Conservation (phyloP, 177 flowering plant genomes). For the Vitis hybrid region DNA sequence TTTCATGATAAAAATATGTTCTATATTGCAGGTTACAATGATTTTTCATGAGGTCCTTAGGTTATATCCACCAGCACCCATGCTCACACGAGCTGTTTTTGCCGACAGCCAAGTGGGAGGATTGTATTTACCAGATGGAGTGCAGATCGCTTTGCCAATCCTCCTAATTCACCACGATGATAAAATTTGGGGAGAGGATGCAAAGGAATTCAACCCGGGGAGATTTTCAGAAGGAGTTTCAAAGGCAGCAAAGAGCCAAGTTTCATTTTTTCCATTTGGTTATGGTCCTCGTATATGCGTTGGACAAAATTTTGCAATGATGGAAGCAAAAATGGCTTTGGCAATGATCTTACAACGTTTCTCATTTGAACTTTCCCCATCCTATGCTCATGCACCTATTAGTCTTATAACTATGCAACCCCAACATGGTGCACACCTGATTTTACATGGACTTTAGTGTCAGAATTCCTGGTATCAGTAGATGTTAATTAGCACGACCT, state of each 20-base stretch:
- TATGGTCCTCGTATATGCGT: conserved; percentile 33
- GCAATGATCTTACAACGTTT: conserved; percentile 28
- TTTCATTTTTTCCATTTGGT: conserved; percentile 26
- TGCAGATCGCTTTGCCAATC: conserved; percentile 9
- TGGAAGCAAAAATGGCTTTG: conserved; percentile 33
- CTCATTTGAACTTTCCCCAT: conserved; percentile 26
- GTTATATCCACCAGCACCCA: conserved; percentile 26
- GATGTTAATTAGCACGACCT: no score
- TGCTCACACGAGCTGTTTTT: conserved; percentile 1
- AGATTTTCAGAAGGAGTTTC: conserved; percentile 37
- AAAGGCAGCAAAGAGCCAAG: conserved; percentile 28
- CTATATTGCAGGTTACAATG: conserved; percentile 26
- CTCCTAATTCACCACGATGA: conserved; percentile 23
- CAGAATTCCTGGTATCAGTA: no score
- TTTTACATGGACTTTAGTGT: conserved; percentile 12
- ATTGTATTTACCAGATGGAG: conserved; percentile 24
- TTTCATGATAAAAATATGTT: neutral
- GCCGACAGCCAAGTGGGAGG: conserved; percentile 28
- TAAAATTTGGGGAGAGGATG: conserved; percentile 39
- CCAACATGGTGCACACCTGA: conserved; percentile 25
- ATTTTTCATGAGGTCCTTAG: conserved; percentile 37
- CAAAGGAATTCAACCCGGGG: conserved; percentile 40
- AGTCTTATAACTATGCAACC: conserved; percentile 16
- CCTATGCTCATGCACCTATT: conserved; percentile 33
- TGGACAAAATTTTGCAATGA: conserved; percentile 32